A percentile compares a stretch with the other conserved stretches of the same genome.
Conservation (phyloP, 768 basidiomycete species). For the Amanita molliuscula region DNA sequence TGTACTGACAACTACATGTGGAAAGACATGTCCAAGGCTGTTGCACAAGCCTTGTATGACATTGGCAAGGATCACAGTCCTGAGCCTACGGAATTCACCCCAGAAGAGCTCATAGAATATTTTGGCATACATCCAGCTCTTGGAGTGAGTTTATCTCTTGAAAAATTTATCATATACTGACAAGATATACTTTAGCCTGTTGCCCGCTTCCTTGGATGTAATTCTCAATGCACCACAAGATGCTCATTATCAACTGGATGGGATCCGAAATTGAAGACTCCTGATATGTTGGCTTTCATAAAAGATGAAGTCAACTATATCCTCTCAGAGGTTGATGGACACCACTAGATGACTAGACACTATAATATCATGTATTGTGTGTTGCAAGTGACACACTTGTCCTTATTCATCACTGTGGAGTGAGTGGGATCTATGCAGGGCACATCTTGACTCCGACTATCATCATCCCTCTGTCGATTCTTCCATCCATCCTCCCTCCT, state of each 20-base stretch:
- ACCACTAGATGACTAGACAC: not conserved
- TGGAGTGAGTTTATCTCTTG: not conserved
- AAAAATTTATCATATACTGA: not conserved
- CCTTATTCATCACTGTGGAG: too few relatives aligned
- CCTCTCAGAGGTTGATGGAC: not conserved
- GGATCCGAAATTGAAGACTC: slow-evolving; percentile 30
- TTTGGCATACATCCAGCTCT: slow-evolving; percentile 16
- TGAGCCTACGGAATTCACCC: slow-evolving; percentile 35
- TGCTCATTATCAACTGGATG: slow-evolving; percentile 32
- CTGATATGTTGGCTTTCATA: slow-evolving; percentile 41
- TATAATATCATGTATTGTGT: too few relatives aligned
- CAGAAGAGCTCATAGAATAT: slow-evolving; percentile 34
- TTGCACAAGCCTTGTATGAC: slow-evolving; percentile 27
- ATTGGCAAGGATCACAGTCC: slow-evolving; percentile 23
- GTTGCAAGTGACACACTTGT: too few relatives aligned
- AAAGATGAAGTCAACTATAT: slow-evolving; percentile 25
- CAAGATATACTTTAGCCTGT: slow-evolving; percentile 21
- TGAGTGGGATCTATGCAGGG: too few relatives aligned
- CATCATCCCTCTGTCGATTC: too few relatives aligned
- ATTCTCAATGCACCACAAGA: slow-evolving; percentile 27
- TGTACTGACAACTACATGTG: slow-evolving; percentile 37
- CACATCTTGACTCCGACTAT: too few relatives aligned
- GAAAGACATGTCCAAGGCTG: slow-evolving; percentile 28
- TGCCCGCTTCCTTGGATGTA: slow-evolving; percentile 22
- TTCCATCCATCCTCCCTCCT: too few relatives aligned